A percentile compares a stretch with the other conserved stretches of the same genome.
Conservation (phyloP, 1,284 basidiomycete species). For the Austroboletus novae-zelandiae region DNA sequence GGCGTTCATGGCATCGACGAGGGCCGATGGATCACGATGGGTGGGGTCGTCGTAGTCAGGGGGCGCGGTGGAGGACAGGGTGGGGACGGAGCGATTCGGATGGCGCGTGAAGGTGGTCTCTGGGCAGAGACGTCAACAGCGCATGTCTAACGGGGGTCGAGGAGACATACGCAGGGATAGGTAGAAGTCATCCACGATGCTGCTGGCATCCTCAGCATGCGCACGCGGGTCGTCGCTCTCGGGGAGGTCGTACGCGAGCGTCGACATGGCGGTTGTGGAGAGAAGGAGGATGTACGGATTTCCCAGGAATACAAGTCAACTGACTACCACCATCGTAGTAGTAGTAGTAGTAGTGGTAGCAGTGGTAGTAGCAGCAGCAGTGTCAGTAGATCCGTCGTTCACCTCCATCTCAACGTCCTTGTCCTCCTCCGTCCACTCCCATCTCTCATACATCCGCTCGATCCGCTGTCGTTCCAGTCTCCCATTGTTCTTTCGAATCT, state of each 20-base stretch:
- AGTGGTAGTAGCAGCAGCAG: too few species aligned
- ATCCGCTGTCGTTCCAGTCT: conserved; percentile 69
- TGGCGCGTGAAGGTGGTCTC: conserved; percentile 24
- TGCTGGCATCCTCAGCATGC: background rate
- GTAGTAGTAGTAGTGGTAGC: too few species aligned
- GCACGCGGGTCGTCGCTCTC: conserved; percentile 8
- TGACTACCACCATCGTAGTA: too few species aligned
- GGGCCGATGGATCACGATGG: conserved; percentile 18
- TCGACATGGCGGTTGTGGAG: conserved; percentile 23
- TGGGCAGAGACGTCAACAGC: conserved; percentile 15
- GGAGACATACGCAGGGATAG: conserved; percentile 18
- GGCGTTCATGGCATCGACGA: conserved; percentile 29
- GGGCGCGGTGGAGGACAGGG: conserved; percentile 22
- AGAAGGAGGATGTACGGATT: background rate
- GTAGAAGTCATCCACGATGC: conserved; percentile 18
- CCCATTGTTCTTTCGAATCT: conserved; percentile 52
- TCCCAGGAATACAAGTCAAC: background rate
- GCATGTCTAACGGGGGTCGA: background rate
- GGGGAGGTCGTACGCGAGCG: conserved; percentile 29
- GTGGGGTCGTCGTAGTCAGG: conserved; percentile 24
- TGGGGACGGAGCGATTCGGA: conserved; percentile 27
- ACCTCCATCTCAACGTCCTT: conserved; percentile 31
- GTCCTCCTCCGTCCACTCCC: conserved; percentile 48
- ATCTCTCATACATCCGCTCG: conserved; percentile 64
- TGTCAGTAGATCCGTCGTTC: conserved; percentile 12